phyloP scores from a whole-genome alignment of 495 filamentous ascomycete genomes.

The Cercophora samala region DNA sequence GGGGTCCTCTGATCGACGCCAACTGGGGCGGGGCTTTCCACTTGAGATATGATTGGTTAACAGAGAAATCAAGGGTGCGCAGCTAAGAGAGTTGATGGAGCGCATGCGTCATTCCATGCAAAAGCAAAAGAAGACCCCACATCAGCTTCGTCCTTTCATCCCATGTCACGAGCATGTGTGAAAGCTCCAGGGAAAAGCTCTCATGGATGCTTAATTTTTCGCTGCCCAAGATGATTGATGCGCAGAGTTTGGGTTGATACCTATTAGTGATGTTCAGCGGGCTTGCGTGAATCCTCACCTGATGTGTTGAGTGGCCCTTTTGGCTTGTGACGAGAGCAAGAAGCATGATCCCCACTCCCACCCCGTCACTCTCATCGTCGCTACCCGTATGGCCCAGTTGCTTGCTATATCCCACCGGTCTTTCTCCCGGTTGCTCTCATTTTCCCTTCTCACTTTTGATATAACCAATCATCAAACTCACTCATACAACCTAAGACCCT shows the following conservation, averaged over 20 bases:
- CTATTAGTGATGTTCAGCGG: background rate
- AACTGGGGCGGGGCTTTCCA: background rate
- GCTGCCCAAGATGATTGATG: background rate
- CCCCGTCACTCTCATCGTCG: background rate
- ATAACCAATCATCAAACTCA: background rate
- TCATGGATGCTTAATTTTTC: background rate
- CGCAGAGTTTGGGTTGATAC: background rate
- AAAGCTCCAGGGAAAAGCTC: background rate
- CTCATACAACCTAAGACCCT: background rate
- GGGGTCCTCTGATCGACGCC: slow-evolving; percentile 2
- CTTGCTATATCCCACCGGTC: background rate
- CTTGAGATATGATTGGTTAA: background rate
- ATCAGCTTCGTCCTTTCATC: background rate
- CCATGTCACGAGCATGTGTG: background rate
- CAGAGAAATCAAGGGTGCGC: background rate
- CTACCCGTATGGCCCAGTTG: background rate
- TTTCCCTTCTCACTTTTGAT: background rate
- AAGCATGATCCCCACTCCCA: background rate
- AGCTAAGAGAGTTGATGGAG: background rate
- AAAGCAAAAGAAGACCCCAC: background rate
- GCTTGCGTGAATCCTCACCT: background rate
- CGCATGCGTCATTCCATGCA: slow-evolving; percentile 3
- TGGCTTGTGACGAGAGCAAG: background rate
- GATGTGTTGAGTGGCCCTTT: background rate
- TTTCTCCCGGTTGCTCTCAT: background rate